These are phyloP conservation scores for Edaphochlamys debaryana DNA, from an alignment of 139 green algal species.

Conservation along the genomic window DNA sequence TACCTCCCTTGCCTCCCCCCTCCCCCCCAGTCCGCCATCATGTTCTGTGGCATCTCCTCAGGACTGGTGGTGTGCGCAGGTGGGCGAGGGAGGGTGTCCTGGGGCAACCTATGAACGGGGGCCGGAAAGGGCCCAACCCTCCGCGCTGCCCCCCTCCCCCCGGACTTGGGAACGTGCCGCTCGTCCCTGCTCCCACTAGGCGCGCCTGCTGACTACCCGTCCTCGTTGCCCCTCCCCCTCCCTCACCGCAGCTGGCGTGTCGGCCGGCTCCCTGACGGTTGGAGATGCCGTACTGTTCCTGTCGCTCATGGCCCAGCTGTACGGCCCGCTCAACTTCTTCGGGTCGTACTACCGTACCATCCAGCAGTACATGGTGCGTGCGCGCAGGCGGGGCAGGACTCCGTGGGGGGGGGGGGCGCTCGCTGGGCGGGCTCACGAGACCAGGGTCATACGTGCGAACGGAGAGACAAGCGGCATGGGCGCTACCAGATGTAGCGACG, in stretches of 20 bases:
- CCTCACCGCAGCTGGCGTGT: slow-evolving; percentile 40
- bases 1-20: too few species aligned
- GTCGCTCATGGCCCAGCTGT: slow-evolving; percentile 88
- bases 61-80: slow-evolving; percentile 56
- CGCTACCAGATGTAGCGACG: too few species aligned
- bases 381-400: neutral
- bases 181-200: too few species aligned
- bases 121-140: too few species aligned
- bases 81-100: neutral
- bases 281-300: slow-evolving; percentile 90
- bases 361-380: slow-evolving; percentile 54
- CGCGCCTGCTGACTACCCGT: too few species aligned
- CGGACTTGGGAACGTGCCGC: too few species aligned
- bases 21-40: slow-evolving; percentile 80
- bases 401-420: too few species aligned
- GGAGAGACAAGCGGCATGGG: too few species aligned
- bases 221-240: too few species aligned
- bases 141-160: too few species aligned
- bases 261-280: slow-evolving; percentile 72
- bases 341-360: slow-evolving; percentile 75
- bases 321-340: slow-evolving; percentile 78
- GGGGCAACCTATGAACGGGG: neutral
- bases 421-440: too few species aligned
- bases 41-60: slow-evolving; percentile 69
- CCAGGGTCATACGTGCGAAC: too few species aligned